Conservation (phyloP, 768 basidiomycete species). For the Fomitopsis pulvina region DNA sequence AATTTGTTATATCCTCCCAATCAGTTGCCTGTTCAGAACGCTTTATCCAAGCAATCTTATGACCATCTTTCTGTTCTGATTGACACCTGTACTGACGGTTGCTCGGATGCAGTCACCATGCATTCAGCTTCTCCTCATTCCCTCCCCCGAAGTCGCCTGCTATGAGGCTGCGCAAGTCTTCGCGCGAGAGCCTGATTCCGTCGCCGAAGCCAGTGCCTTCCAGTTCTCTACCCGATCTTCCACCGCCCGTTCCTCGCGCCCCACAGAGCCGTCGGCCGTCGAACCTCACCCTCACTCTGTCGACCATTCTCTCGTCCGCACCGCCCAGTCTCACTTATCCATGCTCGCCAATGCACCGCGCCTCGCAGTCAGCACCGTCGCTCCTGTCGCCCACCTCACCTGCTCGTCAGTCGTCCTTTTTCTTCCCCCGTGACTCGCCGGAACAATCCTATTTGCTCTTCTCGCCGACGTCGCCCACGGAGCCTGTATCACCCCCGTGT, state of each 20-base stretch:
- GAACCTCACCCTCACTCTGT: constrained; percentile 19
- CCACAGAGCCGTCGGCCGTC: constrained; percentile 14
- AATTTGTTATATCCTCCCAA: no score
- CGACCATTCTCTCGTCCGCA: constrained; percentile 13
- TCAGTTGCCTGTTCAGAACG: no score
- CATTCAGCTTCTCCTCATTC: constrained; percentile 10
- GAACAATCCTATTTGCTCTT: constrained; percentile 16
- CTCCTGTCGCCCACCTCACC: constrained; percentile 13
- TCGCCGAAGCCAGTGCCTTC: constrained; percentile 58
- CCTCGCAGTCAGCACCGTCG: constrained; percentile 19
- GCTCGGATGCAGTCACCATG: constrained; percentile 1
- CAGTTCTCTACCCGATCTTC: constrained; percentile 40
- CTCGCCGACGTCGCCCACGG: constrained; percentile 13
- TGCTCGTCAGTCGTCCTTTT: constrained; percentile 7
- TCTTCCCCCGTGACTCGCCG: constrained; percentile 12
- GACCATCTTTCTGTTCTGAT: no score
- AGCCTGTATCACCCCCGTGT: constrained; percentile 6
- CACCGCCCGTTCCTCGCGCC: constrained; percentile 11
- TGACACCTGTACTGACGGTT: not conserved
- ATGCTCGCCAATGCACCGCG: constrained; percentile 13
- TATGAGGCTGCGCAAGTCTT: constrained; percentile 25
- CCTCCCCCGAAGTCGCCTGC: not conserved
- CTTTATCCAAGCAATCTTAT: no score
- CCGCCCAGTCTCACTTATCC: not conserved
- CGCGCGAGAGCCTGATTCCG: constrained; percentile 43